Evolutionary conservation across 768 basidiomycete genomes (phyloP).

Genomic region (Cyclocybe cylindracea): DNA sequence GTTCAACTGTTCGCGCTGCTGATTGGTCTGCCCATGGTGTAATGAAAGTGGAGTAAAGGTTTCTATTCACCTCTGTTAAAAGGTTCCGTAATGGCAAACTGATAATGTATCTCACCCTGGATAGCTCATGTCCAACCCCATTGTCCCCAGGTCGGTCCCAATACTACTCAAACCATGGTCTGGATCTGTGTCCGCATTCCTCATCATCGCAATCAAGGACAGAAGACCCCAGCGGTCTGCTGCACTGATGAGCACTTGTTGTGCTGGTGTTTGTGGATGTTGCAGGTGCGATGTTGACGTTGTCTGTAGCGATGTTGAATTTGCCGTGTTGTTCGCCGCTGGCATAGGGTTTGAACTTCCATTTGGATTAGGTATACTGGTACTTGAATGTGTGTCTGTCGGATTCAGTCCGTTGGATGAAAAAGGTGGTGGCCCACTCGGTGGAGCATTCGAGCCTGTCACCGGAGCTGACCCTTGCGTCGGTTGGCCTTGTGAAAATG

Average conservation of each 20-base stretch:
- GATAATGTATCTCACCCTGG: conserved; percentile 61
- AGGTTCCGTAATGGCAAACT: conserved; percentile 10
- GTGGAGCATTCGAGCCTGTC: conserved; percentile 24
- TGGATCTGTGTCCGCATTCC: conserved; percentile 71
- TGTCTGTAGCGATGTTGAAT: conserved; percentile 30
- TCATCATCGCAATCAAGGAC: conserved; percentile 84
- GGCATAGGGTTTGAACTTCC: conserved; percentile 38
- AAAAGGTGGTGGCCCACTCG: conserved; percentile 31
- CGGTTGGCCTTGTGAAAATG: conserved; percentile 23
- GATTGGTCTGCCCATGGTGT: conserved; percentile 96
- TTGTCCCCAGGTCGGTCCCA: conserved; percentile 88
- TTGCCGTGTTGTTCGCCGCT: conserved; percentile 33
- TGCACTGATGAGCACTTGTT: conserved; percentile 89
- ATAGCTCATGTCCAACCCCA: conserved; percentile 88
- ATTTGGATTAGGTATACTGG: conserved; percentile 29
- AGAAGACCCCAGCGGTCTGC: conserved; percentile 95
- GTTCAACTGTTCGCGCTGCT: conserved; percentile 83
- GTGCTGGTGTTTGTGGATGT: conserved; percentile 85
- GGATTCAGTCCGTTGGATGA: conserved; percentile 36
- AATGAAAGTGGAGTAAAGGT: conserved; percentile 89
- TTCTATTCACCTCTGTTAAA: conserved; percentile 43
- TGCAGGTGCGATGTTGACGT: conserved; percentile 39
- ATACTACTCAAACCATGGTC: conserved; percentile 82
- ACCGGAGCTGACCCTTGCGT: conserved; percentile 28
- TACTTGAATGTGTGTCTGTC: conserved; percentile 30